Percentiles rank a stretch among this genome's conserved stretches.
Conservation (phyloP, 2,329 filamentous ascomycete species). For the Stemphylium beticola region DNA sequence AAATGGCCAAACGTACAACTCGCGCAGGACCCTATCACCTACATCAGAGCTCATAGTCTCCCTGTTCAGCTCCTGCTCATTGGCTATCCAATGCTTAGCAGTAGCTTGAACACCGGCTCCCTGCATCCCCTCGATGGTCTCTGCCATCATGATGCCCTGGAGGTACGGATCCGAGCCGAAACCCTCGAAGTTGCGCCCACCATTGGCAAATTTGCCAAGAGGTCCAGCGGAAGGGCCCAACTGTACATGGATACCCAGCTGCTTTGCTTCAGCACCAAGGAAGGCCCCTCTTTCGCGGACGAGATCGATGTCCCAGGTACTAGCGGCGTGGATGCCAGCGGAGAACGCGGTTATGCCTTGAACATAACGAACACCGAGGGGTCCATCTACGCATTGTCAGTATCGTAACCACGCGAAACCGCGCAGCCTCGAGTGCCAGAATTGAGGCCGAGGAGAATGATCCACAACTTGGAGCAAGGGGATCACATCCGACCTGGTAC, state of each 20-base stretch:
- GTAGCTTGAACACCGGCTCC: conserved; percentile 51
- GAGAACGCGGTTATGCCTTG: conserved; percentile 48
- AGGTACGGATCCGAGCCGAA: conserved; percentile 59
- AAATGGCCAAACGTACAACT: conserved; percentile 80
- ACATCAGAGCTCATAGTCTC: conserved; percentile 61
- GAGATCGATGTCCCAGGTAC: conserved; percentile 48
- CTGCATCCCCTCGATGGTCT: conserved; percentile 56
- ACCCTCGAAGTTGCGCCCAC: conserved; percentile 58
- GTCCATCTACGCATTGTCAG: conserved; percentile 41
- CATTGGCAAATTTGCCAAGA: conserved; percentile 47
- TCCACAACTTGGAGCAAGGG: not conserved
- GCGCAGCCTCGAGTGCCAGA: no score
- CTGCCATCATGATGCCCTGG: conserved; percentile 51
- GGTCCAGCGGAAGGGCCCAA: conserved; percentile 54
- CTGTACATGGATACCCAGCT: conserved; percentile 51
- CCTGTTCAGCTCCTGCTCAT: conserved; percentile 69
- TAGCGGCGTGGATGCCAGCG: conserved; percentile 47
- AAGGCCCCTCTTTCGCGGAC: conserved; percentile 45
- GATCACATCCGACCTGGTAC: not conserved
- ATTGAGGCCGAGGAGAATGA: not conserved
- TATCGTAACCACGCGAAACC: not conserved
- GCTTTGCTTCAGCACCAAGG: conserved; percentile 49
- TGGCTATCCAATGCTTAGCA: conserved; percentile 60
- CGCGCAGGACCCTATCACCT: conserved; percentile 76
- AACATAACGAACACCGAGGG: conserved; percentile 49